A percentile compares a stretch with the other conserved stretches of the same genome.
phyloP scores from a whole-genome alignment of 2,329 filamentous ascomycete species.

The Cryphonectria naterciae region DNA sequence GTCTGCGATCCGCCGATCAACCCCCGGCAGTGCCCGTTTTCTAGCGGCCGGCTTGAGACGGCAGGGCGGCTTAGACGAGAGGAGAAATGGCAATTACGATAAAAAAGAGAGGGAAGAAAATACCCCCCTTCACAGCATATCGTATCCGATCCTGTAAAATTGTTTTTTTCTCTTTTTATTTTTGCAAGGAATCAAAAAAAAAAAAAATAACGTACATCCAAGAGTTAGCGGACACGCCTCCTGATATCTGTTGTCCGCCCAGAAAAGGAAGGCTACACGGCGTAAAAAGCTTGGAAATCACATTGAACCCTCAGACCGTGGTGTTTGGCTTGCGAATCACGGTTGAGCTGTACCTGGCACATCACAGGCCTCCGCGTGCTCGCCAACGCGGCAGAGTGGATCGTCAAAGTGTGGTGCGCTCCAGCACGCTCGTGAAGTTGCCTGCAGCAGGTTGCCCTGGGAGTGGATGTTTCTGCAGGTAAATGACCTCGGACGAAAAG shows the following conservation, averaged over 20 bases:
- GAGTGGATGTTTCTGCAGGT: conserved; percentile 9
- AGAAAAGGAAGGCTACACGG: background rate
- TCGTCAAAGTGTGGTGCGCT: background rate
- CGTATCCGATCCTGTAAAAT: conserved; percentile 9
- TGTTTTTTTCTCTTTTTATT: no score
- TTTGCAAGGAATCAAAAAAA: background rate
- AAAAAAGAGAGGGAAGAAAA: no score
- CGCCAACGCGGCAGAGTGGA: conserved; percentile 15
- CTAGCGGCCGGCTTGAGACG: conserved; percentile 8
- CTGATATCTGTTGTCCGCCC: background rate
- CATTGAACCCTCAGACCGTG: background rate
- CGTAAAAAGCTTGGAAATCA: background rate
- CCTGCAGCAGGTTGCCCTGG: conserved; percentile 14
- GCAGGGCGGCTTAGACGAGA: background rate
- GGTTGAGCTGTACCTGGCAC: conserved; percentile 19
- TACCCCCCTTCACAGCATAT: conserved; percentile 1
- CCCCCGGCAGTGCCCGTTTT: conserved; percentile 9
- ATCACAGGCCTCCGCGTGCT: conserved; percentile 13
- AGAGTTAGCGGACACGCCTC: background rate
- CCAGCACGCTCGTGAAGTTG: conserved; percentile 2
- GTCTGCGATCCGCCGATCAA: conserved; percentile 6
- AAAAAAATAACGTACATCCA: background rate
- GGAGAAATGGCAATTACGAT: background rate
- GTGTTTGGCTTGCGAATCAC: conserved; percentile 13
- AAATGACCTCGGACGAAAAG: background rate